These are phyloP conservation scores for Dinochytrium kinnereticum DNA, from an alignment of 371 early-diverging fungal species.

Conservation along the genomic window DNA sequence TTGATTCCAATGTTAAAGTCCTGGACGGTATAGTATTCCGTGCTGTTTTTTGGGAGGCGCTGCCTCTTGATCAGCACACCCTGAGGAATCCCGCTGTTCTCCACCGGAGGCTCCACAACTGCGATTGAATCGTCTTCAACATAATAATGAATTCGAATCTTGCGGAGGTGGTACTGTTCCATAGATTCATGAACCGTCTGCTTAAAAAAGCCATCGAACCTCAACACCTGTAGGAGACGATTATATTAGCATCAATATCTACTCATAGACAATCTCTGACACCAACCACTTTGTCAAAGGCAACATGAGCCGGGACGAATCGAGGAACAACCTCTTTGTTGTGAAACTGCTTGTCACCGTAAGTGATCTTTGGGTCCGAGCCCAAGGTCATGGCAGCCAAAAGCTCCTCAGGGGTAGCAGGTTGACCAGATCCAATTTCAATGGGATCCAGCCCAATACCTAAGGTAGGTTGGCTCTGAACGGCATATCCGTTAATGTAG, in stretches of 20 bases:
- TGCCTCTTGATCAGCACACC: conserved; percentile 62
- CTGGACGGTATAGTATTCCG: conserved; percentile 47
- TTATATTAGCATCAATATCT: conserved; percentile 1
- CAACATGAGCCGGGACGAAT: conserved; percentile 58
- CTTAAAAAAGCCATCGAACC: conserved; percentile 61
- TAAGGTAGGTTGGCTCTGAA: conserved; percentile 43
- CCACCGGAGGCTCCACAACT: conserved; percentile 61
- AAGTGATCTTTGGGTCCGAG: conserved; percentile 48
- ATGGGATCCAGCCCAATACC: conserved; percentile 45
- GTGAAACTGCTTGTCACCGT: conserved; percentile 46
- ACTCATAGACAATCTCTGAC: conserved; percentile 1
- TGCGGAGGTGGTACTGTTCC: conserved; percentile 58
- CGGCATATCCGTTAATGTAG: conserved; percentile 56
- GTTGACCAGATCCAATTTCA: conserved; percentile 14
- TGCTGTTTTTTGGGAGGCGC: conserved; percentile 52
- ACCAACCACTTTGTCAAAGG: conserved; percentile 61
- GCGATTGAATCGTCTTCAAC: conserved; percentile 66
- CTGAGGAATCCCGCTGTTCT: conserved; percentile 62
- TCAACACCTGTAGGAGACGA: conserved; percentile 43
- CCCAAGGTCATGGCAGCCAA: conserved; percentile 32
- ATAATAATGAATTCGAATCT: conserved; percentile 58
- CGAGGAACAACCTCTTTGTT: conserved; percentile 21
- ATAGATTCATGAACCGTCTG: conserved; percentile 57
- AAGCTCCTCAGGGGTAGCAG: conserved; percentile 36
- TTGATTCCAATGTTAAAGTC: conserved; percentile 60